phyloP scores from a whole-genome alignment of 108 stramenopile species.

The Schizochytrium sp. region DNA sequence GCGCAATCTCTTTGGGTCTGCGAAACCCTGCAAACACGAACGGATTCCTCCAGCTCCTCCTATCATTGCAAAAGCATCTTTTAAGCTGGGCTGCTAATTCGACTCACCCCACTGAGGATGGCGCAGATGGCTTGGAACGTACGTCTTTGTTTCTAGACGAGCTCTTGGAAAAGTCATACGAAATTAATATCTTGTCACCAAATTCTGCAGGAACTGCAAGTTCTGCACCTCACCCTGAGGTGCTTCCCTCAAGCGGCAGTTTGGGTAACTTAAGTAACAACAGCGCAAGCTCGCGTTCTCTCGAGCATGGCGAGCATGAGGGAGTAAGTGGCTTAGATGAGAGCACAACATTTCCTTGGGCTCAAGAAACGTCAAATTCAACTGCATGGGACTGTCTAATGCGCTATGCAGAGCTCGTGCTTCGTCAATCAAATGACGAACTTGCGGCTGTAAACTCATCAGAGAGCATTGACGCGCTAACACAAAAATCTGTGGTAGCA shows the following conservation, averaged over 20 bases:
- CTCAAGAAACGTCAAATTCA: conserved; percentile 45
- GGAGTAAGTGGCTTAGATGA: not conserved
- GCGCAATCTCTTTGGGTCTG: not conserved
- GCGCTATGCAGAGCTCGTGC: conserved; percentile 66
- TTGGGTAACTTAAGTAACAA: too few relatives aligned
- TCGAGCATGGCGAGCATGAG: not conserved
- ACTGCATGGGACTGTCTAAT: conserved; percentile 69
- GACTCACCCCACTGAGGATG: conserved; percentile 28
- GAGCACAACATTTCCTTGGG: conserved; percentile 27
- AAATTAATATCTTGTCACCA: too few relatives aligned
- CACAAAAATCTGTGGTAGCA: conserved; percentile 64
- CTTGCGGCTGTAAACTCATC: conserved; percentile 60
- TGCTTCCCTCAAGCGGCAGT: too few relatives aligned
- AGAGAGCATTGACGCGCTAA: conserved; percentile 59
- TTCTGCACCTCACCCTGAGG: too few relatives aligned
- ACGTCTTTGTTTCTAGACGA: conserved; percentile 3
- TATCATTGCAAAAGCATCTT: conserved; percentile 66
- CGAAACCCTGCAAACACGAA: conserved; percentile 12
- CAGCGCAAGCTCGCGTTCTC: too few relatives aligned
- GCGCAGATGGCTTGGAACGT: not conserved
- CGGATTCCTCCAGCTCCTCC: conserved; percentile 65
- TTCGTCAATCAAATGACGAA: conserved; percentile 64
- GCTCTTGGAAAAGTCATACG: conserved; percentile 32
- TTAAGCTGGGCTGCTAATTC: conserved; percentile 69
- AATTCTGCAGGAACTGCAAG: too few relatives aligned